Evolutionary conservation across 1,284 basidiomycete genomes (phyloP), one percentile per base, ranked within the genome.

Genomic region (Schizopora paradoxa): DNA sequence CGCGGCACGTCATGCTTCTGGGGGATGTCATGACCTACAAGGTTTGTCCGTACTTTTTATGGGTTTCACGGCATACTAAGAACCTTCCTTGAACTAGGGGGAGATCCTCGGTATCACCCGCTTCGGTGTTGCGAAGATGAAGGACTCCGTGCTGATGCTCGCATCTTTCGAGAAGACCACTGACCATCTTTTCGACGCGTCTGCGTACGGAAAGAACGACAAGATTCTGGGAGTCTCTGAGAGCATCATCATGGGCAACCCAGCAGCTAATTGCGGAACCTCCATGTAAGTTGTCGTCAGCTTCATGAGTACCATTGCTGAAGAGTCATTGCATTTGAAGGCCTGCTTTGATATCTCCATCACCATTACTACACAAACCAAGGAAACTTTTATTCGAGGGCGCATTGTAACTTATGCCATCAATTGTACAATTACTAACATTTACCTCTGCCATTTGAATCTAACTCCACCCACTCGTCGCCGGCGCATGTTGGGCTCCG

Each of bases 41-140:
- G 81, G 87, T 82, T 53, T 25, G 64, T 47, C 22, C 19, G 33
- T 22, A 36, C n/a, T 38, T 27, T 23, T 28, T 6, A 25, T 19
- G 38, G 14, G 19, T n/a, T 13, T 27, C 31, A 6, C 11, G 22
- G 23, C 39, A 8, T 31, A 19, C 13, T 4, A 22, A n/a, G 18
- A 21, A 19, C 38, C 49, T 26, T 40, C 7, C 6, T 29, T 28
- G 3, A 4, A 19, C n/a, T 55, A 91, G 88, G 96, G 96, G 45
- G 95, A 99, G 65, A 93, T 99, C 5, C 71, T 99, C 45, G 96
- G 96, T 46, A 99, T 99, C 65, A 99, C 96, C 6, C 87, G 96
- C 18, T 99, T 99, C 67, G 96, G 96, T 63, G 95, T 99, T n/a
- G 92, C 95, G 19, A 99, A 99, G 70, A 99, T 99, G 92, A 99